Conservation (phyloP, 345 rosid species). For the Salix exigua region DNA sequence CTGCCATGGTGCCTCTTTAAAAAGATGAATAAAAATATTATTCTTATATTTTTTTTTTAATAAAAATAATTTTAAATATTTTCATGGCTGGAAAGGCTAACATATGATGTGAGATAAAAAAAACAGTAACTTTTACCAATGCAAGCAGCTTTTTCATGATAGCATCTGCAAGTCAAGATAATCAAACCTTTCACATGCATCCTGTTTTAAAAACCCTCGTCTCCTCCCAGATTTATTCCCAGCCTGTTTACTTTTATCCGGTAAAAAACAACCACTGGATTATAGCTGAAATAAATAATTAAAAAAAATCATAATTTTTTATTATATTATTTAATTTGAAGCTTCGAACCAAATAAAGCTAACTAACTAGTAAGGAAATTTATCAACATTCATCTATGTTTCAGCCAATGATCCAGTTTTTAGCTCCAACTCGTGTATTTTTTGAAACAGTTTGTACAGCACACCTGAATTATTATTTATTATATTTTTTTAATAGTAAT, state of each 20-base stretch:
- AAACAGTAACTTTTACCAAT: neutral
- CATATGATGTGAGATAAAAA: neutral
- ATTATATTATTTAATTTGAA: neutral
- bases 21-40: too few relatives aligned
- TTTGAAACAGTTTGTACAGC: too few relatives aligned
- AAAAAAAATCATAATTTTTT: too few relatives aligned
- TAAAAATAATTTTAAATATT: neutral
- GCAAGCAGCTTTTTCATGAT: slow-evolving; percentile 9
- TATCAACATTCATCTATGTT: neutral
- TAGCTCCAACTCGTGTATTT: neutral
- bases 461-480: too few relatives aligned
- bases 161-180: neutral
- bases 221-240: neutral
- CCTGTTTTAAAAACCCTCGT: slow-evolving; percentile 5
- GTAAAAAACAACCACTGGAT: too few relatives aligned
- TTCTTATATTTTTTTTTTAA: too few relatives aligned
- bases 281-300: neutral
- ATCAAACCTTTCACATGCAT: slow-evolving; percentile 21
- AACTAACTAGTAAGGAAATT: too few relatives aligned
- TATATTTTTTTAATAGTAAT: too few relatives aligned
- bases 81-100: neutral
- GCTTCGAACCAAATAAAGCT: neutral
- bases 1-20: too few relatives aligned
- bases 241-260: neutral
- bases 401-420: too few relatives aligned